Percentiles rank a stretch among this genome's conserved stretches.
Conservation (phyloP, 2,329 filamentous ascomycete species). For the Berkeleyomyces basicola region DNA sequence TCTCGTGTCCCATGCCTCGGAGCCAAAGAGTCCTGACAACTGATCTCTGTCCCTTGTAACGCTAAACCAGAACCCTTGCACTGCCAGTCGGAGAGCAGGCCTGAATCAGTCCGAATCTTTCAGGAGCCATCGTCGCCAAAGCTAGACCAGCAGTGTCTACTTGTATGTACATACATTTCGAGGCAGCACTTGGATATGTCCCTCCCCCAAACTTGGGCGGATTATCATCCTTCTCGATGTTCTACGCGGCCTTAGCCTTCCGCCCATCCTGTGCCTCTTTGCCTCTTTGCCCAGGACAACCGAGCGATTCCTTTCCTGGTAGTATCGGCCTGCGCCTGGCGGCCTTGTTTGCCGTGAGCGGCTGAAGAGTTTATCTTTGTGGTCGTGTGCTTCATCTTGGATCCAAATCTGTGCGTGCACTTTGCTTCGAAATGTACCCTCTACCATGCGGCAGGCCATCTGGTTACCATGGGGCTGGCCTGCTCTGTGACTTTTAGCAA, state of each 20-base stretch:
- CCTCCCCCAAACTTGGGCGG: neutral
- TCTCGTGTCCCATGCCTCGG: neutral
- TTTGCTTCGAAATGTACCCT: too few relatives aligned
- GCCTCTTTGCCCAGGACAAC: neutral
- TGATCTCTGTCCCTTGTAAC: neutral
- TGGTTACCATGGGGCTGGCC: too few relatives aligned
- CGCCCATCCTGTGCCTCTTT: neutral
- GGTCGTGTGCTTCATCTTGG: too few relatives aligned
- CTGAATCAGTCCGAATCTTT: neutral
- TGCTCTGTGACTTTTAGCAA: too few relatives aligned
- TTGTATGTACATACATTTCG: neutral
- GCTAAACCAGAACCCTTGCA: constrained; percentile 1
- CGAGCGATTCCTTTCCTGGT: neutral
- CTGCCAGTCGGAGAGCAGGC: neutral
- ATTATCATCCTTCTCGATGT: neutral
- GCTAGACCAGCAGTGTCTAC: neutral
- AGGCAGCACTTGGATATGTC: neutral
- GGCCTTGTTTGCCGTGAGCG: too few relatives aligned
- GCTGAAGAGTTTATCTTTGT: too few relatives aligned
- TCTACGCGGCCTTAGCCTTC: neutral
- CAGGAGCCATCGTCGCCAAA: neutral
- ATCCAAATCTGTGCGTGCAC: too few relatives aligned
- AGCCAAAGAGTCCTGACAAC: neutral
- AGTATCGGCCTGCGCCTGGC: neutral
- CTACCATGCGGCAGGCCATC: too few relatives aligned